Evolutionary conservation across 768 basidiomycete species (phyloP).

Genomic region (Dendrothele bispora): DNA sequence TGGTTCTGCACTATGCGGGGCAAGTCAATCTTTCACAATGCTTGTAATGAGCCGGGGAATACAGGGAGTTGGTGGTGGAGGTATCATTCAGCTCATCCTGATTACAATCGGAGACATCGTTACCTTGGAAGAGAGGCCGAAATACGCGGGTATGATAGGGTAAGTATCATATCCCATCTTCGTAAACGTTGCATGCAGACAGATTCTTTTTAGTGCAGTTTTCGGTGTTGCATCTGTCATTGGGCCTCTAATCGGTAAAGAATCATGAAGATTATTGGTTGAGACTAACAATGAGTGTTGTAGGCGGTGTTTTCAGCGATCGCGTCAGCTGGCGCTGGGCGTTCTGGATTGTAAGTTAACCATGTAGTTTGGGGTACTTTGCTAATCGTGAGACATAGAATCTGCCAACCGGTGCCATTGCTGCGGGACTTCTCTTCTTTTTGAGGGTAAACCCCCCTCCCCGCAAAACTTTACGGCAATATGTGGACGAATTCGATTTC

Average conservation of each 20-base stretch:
- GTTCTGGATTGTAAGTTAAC: conserved; percentile 50
- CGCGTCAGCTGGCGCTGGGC: conserved; percentile 82
- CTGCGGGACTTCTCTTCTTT: conserved; percentile 67
- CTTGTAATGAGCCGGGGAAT: no score
- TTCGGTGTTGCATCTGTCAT: conserved; percentile 31
- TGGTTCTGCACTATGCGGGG: conserved; percentile 79
- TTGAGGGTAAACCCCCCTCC: conserved; percentile 76
- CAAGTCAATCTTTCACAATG: conserved; percentile 74
- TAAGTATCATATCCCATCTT: neutral
- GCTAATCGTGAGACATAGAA: conserved; percentile 30
- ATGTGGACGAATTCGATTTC: conserved; percentile 69
- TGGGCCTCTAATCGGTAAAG: conserved; percentile 72
- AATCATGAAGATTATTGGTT: conserved; percentile 44
- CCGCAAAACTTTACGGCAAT: conserved; percentile 53
- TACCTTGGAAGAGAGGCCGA: conserved; percentile 77
- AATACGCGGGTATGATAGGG: conserved; percentile 70
- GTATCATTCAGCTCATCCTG: conserved; percentile 69
- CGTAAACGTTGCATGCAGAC: no score
- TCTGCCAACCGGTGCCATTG: conserved; percentile 68
- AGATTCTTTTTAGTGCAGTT: neutral
- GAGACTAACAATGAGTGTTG: conserved; percentile 1
- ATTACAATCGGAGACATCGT: conserved; percentile 85
- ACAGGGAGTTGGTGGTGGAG: conserved; percentile 85
- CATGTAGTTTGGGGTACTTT: neutral
- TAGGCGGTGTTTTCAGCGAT: conserved; percentile 61